Percentiles rank a stretch among this genome's conserved stretches.
Conservation (phyloP, 176 grass and related monocot genomes). For the Triticum monococcum region DNA sequence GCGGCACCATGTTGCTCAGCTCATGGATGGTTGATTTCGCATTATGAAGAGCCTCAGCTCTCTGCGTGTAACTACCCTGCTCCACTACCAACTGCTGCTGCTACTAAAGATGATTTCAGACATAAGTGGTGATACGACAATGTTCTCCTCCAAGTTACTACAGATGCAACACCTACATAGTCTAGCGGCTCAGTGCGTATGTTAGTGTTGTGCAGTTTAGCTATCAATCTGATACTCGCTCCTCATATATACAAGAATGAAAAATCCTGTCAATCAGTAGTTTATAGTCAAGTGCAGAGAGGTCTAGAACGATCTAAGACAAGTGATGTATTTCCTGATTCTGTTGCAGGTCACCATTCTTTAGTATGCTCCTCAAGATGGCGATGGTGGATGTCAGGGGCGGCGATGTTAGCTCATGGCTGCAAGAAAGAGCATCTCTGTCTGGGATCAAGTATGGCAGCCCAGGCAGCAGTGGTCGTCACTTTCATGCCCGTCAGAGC, state of each 20-base stretch:
- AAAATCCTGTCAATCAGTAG: neutral
- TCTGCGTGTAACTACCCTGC: conserved; percentile 85
- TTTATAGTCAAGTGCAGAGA: neutral
- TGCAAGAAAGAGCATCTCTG: neutral
- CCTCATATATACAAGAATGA: neutral
- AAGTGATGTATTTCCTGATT: neutral
- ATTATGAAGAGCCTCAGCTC: conserved; percentile 87
- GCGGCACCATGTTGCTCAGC: conserved; percentile 85
- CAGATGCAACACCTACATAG: too few species aligned
- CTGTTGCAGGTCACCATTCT: neutral
- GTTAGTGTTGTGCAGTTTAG: neutral
- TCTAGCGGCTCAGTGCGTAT: too few species aligned
- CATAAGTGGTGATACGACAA: too few species aligned
- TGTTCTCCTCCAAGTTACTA: too few species aligned
- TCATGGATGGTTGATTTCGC: conserved; percentile 90
- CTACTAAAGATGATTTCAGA: conserved; percentile 24
- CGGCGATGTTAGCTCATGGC: neutral
- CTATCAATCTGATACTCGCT: neutral
- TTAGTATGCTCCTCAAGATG: neutral
- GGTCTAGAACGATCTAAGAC: neutral
- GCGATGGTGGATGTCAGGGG: neutral
- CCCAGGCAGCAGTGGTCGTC: neutral
- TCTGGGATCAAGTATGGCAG: neutral
- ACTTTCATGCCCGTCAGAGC: neutral
- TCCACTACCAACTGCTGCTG: conserved; percentile 71